Base-by-base conservation (phyloP, 345 rosid species). In the Corchorus olitorius region DNA sequence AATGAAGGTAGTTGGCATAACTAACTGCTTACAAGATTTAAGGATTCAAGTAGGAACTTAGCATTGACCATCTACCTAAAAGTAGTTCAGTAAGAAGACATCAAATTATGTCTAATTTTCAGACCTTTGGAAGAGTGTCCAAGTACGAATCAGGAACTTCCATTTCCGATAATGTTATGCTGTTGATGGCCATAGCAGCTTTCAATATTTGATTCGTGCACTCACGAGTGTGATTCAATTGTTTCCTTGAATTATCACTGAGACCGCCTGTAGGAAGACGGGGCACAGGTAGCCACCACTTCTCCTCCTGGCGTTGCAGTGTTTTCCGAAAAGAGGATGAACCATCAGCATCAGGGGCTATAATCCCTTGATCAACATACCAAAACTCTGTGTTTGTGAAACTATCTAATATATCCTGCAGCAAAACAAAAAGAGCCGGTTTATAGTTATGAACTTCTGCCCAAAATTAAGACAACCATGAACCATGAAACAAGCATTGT, bases 251-350 rank as follows among this genome's bases (percentile, higher is more conserved):
- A 75, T 81, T 80, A 78, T 94, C 93, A n/a, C 83, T 78, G 5
- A 97, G 93, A 69, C 99, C 99, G 39, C 86, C 84, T 3, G 93
- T 72, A 77, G 95, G 94, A 52, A 97, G 89, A 34, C 96, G 97
- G 35, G 99, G 99, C 34, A 94, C 97, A 8, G 99, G 99, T 6
- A 97, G 83, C 99, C 99, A 97, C 99, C 99, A 97, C 82, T 97
- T 97, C 81, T 97, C 99, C 65, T 94, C 97, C 77, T 94, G 98
- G 14, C 97, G 91, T 74, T 89, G 98, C 77, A 94, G 66, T 56
- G 87, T 81, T 80, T 83, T 88, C 15, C 95, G 89, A 73, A 92
- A 94, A 75, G 98, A 92, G 77, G 97, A 81, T 50, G 97, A 94
- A 1, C 94, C 98, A 76, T 94, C 98, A 11, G 86, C 83, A 58